Conservation (phyloP, 2,329 filamentous ascomycete species). For the Penicillium griseofulvum region DNA sequence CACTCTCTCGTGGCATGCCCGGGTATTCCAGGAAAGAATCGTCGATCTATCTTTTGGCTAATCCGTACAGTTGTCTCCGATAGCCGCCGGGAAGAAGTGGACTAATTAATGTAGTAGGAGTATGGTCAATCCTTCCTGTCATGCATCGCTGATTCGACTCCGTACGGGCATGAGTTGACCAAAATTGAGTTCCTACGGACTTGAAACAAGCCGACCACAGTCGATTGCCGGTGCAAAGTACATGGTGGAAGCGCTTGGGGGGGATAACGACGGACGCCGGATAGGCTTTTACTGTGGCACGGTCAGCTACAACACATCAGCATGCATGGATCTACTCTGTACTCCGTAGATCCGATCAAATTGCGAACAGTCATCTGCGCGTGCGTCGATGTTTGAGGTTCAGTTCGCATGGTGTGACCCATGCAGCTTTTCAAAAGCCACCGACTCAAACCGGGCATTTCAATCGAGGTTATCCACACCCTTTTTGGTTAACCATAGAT, state of each 20-base stretch:
- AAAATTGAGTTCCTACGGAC: not conserved
- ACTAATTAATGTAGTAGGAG: not conserved
- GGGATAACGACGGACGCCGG: not conserved
- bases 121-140: not conserved
- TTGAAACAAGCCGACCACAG: not conserved
- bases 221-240: not conserved
- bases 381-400: not conserved
- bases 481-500: not conserved
- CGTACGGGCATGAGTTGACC: not conserved
- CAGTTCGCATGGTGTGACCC: not conserved
- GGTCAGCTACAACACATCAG: not conserved
- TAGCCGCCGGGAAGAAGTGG: not conserved
- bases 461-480: not conserved
- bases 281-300: not conserved
- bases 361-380: not conserved
- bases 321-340: not conserved
- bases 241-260: not conserved
- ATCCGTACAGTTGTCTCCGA: not conserved
- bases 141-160: not conserved
- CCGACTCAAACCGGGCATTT: not conserved
- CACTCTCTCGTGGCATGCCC: slow-evolving; percentile 8
- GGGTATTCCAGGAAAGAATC: not conserved
- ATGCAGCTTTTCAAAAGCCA: not conserved
- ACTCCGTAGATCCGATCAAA: not conserved
- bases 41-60: slow-evolving; percentile 6